Evolutionary conservation across 2,329 filamentous ascomycete species (phyloP).

Genomic region (Aureobasidium uvarum): DNA sequence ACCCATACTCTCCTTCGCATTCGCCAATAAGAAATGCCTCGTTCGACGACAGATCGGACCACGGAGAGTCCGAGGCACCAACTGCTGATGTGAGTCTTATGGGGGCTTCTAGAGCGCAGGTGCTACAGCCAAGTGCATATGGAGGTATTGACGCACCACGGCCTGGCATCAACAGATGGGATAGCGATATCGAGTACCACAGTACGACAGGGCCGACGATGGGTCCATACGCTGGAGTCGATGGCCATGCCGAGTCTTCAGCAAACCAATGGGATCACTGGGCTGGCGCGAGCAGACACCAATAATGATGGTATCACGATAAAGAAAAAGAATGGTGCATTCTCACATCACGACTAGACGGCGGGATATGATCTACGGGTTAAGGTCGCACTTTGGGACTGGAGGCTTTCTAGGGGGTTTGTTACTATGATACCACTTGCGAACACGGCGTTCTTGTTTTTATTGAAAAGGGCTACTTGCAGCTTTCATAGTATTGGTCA

Average conservation of each 20-base stretch:
- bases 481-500: not conserved
- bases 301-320: not conserved
- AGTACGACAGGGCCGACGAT: slow-evolving; percentile 1
- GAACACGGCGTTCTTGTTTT: slow-evolving; percentile 7
- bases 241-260: not conserved
- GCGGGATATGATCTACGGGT: not conserved
- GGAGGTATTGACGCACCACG: slow-evolving; percentile 1
- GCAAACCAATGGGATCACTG: slow-evolving; percentile 23
- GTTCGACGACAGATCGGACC: not conserved
- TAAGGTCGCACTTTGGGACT: not conserved
- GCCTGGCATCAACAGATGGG: slow-evolving; percentile 1
- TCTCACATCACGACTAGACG: slow-evolving; percentile 4
- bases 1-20: slow-evolving; percentile 19
- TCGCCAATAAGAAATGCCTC: slow-evolving; percentile 8
- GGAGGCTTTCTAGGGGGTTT: not conserved
- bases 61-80: not conserved
- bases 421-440: slow-evolving; percentile 21
- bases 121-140: slow-evolving; percentile 9
- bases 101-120: not conserved
- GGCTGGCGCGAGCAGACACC: slow-evolving; percentile 24
- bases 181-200: slow-evolving; percentile 22
- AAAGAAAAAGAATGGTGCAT: not conserved
- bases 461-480: not conserved
- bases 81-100: slow-evolving; percentile 10
- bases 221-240: slow-evolving; percentile 4